Evolutionary conservation across 2,329 filamentous ascomycete genomes (phyloP).

Genomic region (Paecilomyces sp.): DNA sequence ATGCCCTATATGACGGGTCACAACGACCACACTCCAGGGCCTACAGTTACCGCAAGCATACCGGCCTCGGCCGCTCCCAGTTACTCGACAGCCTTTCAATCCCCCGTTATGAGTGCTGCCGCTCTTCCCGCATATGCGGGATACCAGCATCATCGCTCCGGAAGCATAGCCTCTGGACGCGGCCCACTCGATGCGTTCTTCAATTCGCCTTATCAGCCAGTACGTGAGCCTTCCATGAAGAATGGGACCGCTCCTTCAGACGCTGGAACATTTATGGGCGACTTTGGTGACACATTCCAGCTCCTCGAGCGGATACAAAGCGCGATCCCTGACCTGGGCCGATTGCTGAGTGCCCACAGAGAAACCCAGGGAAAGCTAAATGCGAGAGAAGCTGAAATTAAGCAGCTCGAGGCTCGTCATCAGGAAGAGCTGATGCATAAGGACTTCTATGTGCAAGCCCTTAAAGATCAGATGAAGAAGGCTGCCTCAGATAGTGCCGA

Average conservation of each 20-base stretch:
- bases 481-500: constrained; percentile 44
- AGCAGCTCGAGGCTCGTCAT: constrained; percentile 42
- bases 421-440: constrained; percentile 46
- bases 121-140: constrained; percentile 11
- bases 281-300: constrained; percentile 24
- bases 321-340: constrained; percentile 41
- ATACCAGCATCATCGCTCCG: constrained; percentile 17
- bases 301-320: constrained; percentile 39
- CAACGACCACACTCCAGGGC: constrained; percentile 5
- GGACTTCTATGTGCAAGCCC: constrained; percentile 46
- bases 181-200: constrained; percentile 24
- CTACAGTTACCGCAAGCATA: constrained; percentile 18
- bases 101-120: constrained; percentile 28
- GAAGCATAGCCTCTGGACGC: constrained; percentile 19
- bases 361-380: constrained; percentile 45
- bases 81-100: constrained; percentile 25
- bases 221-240: constrained; percentile 19
- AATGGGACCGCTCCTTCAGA: constrained; percentile 14
- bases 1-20: constrained; percentile 27
- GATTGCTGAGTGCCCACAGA: constrained; percentile 40
- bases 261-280: neutral
- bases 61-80: constrained; percentile 18
- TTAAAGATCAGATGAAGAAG: constrained; percentile 45
- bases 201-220: constrained; percentile 22
- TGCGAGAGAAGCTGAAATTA: constrained; percentile 43